phyloP scores from a whole-genome alignment of 352 stramenopile species.

The Pythium diclinum region DNA sequence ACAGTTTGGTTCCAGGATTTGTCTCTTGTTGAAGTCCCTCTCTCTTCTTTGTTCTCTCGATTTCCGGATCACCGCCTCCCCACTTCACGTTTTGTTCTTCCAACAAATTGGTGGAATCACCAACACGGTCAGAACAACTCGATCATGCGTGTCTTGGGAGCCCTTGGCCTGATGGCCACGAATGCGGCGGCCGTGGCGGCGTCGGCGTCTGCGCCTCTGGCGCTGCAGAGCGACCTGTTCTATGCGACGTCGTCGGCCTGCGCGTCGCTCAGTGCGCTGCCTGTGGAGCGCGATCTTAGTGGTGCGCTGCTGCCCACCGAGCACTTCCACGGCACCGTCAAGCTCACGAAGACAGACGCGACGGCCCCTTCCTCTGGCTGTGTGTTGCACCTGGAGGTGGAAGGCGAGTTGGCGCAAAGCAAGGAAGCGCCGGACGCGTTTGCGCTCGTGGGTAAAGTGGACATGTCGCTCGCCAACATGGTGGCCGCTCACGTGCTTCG shows the following conservation, averaged over 20 bases:
- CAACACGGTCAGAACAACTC: neutral
- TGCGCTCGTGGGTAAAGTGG: conserved; percentile 11
- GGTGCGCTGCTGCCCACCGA: conserved; percentile 22
- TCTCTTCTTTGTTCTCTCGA: conserved; percentile 15
- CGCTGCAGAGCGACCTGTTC: conserved; percentile 26
- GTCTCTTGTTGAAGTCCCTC: conserved; percentile 28
- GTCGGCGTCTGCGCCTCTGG: neutral
- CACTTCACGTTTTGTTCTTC: conserved; percentile 5
- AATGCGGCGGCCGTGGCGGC: neutral
- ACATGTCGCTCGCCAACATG: conserved; percentile 22
- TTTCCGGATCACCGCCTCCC: conserved; percentile 5
- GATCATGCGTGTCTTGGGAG: conserved; percentile 4
- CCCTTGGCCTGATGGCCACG: neutral
- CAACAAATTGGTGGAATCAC: neutral
- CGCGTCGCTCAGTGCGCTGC: neutral
- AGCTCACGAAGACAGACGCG: conserved; percentile 17
- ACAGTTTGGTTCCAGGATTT: conserved; percentile 7
- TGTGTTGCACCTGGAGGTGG: conserved; percentile 17
- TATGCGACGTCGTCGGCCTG: conserved; percentile 27
- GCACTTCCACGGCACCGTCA: conserved; percentile 13
- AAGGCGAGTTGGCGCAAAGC: conserved; percentile 5
- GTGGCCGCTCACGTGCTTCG: conserved; percentile 15
- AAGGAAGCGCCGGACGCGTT: conserved; percentile 14
- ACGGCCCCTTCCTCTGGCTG: conserved; percentile 14
- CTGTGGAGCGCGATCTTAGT: conserved; percentile 11